These are phyloP conservation scores for Luvunga scandens DNA, from an alignment of 345 rosid genomes.

Conservation along the genomic window DNA sequence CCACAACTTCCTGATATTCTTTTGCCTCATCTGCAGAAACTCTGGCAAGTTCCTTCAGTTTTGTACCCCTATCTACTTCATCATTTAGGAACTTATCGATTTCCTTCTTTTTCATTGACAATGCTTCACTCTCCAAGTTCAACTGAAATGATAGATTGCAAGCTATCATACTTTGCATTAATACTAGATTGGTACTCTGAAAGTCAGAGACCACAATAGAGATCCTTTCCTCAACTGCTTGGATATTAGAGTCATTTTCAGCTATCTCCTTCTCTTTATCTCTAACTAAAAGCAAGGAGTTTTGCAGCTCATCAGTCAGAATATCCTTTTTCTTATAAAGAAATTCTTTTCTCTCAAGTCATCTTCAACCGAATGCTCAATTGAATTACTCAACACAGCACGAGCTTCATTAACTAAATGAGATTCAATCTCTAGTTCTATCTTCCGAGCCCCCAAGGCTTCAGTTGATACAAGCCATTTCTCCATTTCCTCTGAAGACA, in stretches of 20 bases:
- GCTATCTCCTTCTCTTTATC: slow-evolving; percentile 69
- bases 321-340: slow-evolving; percentile 47
- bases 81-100: slow-evolving; percentile 39
- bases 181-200: slow-evolving; percentile 54
- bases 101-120: slow-evolving; percentile 53
- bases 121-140: slow-evolving; percentile 45
- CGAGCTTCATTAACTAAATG: slow-evolving; percentile 56
- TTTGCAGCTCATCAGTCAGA: slow-evolving; percentile 52
- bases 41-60: slow-evolving; percentile 63
- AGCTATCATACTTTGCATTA: slow-evolving; percentile 38
- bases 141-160: slow-evolving; percentile 47
- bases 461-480: slow-evolving; percentile 63
- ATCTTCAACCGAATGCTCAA: slow-evolving; percentile 50
- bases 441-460: slow-evolving; percentile 58
- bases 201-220: slow-evolving; percentile 48
- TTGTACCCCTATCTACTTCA: slow-evolving; percentile 55
- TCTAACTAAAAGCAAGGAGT: slow-evolving; percentile 66
- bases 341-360: slow-evolving; percentile 50
- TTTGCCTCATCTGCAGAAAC: slow-evolving; percentile 64
- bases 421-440: slow-evolving; percentile 65
- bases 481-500: slow-evolving; percentile 44
- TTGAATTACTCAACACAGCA: slow-evolving; percentile 36
- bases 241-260: slow-evolving; percentile 53
- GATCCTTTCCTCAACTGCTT: slow-evolving; percentile 58
- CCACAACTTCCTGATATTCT: slow-evolving; percentile 48